Evolutionary conservation across 495 filamentous ascomycete species (phyloP), one percentile per base, ranked within the genome.

Genomic region (Parathielavia appendiculata): DNA sequence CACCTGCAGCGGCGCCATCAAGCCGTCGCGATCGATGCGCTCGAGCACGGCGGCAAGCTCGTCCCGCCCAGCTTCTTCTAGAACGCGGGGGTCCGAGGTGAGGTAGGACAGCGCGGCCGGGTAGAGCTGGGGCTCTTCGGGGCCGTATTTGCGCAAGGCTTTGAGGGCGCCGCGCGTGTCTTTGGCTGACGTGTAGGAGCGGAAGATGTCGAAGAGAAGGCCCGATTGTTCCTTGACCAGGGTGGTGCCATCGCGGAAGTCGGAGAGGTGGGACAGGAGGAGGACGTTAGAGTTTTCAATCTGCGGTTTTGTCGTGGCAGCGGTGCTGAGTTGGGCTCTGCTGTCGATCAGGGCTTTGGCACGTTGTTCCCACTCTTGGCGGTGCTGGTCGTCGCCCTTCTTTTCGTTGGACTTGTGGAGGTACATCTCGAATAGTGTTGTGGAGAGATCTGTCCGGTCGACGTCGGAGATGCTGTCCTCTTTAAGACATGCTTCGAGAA

Each of bases 371-470:
- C 93, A 98, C 57, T 86, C 79, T 57, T 86, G 80, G 62, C 83
- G 85, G 59, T 92, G 86, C 46, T 63, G 61, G 26, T 71, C 67
- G 47, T 71, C 70, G 41, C 86, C 83, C 61, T 83, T 87, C 64
- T 85, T 85, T n/a, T 83, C 78, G 62, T 82, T 87, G 41, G 91
- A 88, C 55, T 89, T 90, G 63, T 96, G 88, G 20, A 98, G 78
- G 69, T 97, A 98, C 85, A 97, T 96, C 68, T 98, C 93, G 68
- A 98, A 97, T 32, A 98, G 72, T 0, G 93, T 96, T 1, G 93
- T 97, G 71, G 92, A 92, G 41, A 98, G 83, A 70, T 97, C 95
- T 8, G 83, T 78, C 63, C 84, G 87, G 62, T 96, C 88, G 12
- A 72, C 65, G 50, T 89, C 76, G 23, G 81, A 83, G 5, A 93